phyloP scores from a whole-genome alignment of 768 basidiomycete species.

The Collybia nuda region DNA sequence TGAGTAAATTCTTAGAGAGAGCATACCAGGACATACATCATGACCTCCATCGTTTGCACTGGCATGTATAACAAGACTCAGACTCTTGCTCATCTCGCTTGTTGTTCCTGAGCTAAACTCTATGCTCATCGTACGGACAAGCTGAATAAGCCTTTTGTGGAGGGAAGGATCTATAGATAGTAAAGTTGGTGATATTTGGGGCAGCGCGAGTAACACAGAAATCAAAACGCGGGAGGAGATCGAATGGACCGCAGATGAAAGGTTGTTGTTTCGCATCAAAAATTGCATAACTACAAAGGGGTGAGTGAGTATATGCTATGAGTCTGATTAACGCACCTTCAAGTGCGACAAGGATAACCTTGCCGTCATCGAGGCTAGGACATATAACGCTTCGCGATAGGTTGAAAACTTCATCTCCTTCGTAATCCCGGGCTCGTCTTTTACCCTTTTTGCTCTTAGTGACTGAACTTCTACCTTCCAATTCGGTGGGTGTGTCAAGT shows the following conservation, averaged over 20 bases:
- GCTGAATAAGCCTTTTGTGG: conserved; percentile 40
- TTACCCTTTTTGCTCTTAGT: conserved; percentile 55
- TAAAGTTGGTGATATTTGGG: conserved; percentile 52
- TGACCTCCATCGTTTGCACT: conserved; percentile 8
- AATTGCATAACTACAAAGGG: conserved; percentile 43
- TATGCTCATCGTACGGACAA: conserved; percentile 46
- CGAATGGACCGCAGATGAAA: conserved; percentile 56
- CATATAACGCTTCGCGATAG: conserved; percentile 45
- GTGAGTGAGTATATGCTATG: background rate
- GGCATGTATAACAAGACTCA: conserved; percentile 49
- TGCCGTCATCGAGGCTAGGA: conserved; percentile 47
- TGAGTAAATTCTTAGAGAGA: background rate
- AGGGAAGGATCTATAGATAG: conserved; percentile 54
- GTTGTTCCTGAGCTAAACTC: conserved; percentile 55
- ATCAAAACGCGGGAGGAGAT: conserved; percentile 58
- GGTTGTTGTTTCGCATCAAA: conserved; percentile 47
- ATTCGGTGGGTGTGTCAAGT: conserved; percentile 38
- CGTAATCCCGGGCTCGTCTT: conserved; percentile 68
- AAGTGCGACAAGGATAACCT: conserved; percentile 51
- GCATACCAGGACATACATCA: conserved; percentile 8
- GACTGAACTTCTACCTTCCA: conserved; percentile 17
- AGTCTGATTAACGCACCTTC: conserved; percentile 47
- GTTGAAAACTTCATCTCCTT: conserved; percentile 74
- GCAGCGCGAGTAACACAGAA: conserved; percentile 55
- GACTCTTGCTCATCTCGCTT: conserved; percentile 58